Percentiles rank a stretch among this genome's conserved stretches.
These are phyloP conservation scores for Discostella pseudostelligera DNA, from an alignment of 108 stramenopile species.

Conservation along the genomic window DNA sequence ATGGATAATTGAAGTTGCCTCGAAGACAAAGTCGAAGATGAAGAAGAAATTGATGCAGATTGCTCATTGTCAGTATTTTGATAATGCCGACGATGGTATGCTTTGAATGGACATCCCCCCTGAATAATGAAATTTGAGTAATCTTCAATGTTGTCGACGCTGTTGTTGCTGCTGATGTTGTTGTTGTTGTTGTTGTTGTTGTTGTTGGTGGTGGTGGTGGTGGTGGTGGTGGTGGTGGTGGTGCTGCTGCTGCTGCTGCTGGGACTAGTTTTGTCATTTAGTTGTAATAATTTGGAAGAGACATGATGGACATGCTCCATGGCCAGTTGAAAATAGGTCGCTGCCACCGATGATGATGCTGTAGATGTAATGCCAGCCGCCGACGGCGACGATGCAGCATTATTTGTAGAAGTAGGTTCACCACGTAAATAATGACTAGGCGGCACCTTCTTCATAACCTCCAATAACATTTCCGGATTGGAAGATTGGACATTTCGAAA, in stretches of 20 bases:
- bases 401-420: not conserved
- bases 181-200: not conserved
- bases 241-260: not conserved
- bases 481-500: not conserved
- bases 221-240: not conserved
- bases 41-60: no score
- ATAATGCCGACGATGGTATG: not conserved
- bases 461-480: not conserved
- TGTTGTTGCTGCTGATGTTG: not conserved
- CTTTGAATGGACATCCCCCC: constrained; percentile 1
- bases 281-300: not conserved
- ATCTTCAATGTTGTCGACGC: not conserved
- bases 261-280: not conserved
- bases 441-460: constrained; percentile 4
- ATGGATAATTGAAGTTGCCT: not conserved
- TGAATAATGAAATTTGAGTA: not conserved
- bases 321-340: constrained; percentile 1
- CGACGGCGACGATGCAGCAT: no score
- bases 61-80: no score
- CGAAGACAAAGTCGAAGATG: no score
- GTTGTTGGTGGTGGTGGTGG: not conserved
- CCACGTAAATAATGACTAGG: not conserved
- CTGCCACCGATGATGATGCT: no score
- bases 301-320: not conserved
- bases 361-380: no score